Conservation (phyloP, 306 rosid species). For the Cucurbita moschata region DNA sequence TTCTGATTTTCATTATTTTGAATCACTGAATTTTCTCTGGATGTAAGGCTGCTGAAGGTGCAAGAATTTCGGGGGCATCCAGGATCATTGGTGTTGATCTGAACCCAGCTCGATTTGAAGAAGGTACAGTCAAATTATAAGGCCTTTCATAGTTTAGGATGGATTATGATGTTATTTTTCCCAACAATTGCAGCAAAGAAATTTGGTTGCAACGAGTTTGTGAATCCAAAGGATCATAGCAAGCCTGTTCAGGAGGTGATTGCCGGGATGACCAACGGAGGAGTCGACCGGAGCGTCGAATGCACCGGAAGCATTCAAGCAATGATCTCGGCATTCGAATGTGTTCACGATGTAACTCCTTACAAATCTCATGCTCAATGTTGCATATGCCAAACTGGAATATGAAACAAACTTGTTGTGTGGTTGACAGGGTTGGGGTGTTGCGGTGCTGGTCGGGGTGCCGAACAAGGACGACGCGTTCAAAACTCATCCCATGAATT, state of each 20-base stretch:
- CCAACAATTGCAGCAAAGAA: conserved; percentile 40
- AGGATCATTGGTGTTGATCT: conserved; percentile 84
- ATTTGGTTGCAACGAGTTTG: conserved; percentile 73
- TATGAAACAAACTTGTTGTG: neutral
- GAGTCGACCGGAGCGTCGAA: conserved; percentile 80
- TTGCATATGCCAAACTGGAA: too few species aligned
- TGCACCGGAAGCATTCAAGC: conserved; percentile 85
- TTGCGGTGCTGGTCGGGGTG: conserved; percentile 86
- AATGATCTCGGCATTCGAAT: conserved; percentile 85
- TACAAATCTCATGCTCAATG: neutral
- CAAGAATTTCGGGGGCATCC: conserved; percentile 62
- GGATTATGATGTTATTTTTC: neutral
- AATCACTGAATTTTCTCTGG: neutral
- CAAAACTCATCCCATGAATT: conserved; percentile 62
- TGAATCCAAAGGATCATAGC: conserved; percentile 75
- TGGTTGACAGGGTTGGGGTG: conserved; percentile 72
- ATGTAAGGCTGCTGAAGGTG: conserved; percentile 75
- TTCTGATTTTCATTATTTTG: neutral
- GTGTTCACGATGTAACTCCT: conserved; percentile 61
- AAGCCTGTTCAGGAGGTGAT: conserved; percentile 81
- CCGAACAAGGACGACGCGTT: conserved; percentile 75
- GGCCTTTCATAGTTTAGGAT: neutral
- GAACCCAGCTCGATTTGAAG: conserved; percentile 51
- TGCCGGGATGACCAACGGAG: conserved; percentile 76
- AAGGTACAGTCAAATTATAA: conserved; percentile 24